Evolutionary conservation across 306 rosid species (phyloP).

Genomic region (Carpinus fangiana): DNA sequence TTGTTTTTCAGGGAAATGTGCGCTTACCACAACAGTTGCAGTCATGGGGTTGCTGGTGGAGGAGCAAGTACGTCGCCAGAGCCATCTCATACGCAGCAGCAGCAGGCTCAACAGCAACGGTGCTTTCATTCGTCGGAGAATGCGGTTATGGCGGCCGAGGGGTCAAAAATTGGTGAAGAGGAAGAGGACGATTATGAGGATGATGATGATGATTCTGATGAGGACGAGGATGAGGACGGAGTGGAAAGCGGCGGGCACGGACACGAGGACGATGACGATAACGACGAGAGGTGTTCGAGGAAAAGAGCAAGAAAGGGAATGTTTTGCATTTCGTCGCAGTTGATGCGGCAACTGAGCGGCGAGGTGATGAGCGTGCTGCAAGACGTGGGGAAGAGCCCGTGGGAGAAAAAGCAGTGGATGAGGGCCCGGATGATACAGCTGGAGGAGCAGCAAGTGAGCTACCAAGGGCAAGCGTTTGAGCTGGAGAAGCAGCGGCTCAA

Average conservation of each 20-base stretch:
- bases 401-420: constrained; percentile 88
- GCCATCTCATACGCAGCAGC: constrained; percentile 37
- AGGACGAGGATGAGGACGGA: constrained; percentile 55
- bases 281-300: constrained; percentile 38
- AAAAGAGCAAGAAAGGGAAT: constrained; percentile 45
- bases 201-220: constrained; percentile 51
- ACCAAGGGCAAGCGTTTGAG: constrained; percentile 52
- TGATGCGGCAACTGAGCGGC: constrained; percentile 44
- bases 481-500: constrained; percentile 78
- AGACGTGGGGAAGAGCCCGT: constrained; percentile 58
- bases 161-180: constrained; percentile 40
- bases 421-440: constrained; percentile 47
- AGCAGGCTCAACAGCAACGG: constrained; percentile 31
- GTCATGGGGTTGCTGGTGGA: constrained; percentile 41
- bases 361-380: constrained; percentile 57
- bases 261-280: constrained; percentile 59
- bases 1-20: constrained; percentile 96
- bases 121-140: constrained; percentile 63
- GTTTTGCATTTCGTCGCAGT: constrained; percentile 16
- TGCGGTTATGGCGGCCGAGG: constrained; percentile 34
- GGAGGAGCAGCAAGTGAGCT: constrained; percentile 65
- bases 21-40: constrained; percentile 87
- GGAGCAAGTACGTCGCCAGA: constrained; percentile 47
- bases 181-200: constrained; percentile 48
- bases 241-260: constrained; percentile 55